Evolutionary conservation across 1,139 yeast species (phyloP), one percentile per base, ranked within the genome.

Genomic region (Debaryomyces nepalensis): DNA sequence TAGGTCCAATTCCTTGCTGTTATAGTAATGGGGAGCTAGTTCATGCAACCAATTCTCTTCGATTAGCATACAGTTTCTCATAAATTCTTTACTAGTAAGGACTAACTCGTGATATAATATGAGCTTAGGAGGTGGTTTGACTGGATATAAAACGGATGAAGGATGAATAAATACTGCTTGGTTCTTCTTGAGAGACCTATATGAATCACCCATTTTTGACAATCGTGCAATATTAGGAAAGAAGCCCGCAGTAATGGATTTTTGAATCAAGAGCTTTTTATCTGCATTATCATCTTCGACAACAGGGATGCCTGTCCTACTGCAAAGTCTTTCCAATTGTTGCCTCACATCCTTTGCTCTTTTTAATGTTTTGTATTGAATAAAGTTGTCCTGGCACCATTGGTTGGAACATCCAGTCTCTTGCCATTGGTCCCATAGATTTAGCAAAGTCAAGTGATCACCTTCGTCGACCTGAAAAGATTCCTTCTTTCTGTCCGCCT

Each of bases 371-470:
- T 84, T 82, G 61, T 78, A 78, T 58, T 93, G 97, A 3, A 93
- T 57, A 56, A 79, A 89, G 55, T 88, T 82, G 53, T 90, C 97
- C 51, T 79, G 81, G 51, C 97, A 91, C 99, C 99, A 93, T 43
- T 81, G 80, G 33, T 70, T 70, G 0, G 96, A 85, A 56, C 67
- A 86, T 0, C 84, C 88, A 2, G 82, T 75, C 4, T 79, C 85
- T 4, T 62, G 77, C 96, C 97, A 93, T 51, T 80, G 84, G 18
- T 79, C 72, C 80, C 86, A 93, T 1, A 91, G 75, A 49, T 84
- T 84, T 32, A 91, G 64, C 26, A 89, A 70, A 1, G 91, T 77
- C 45, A 88, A 62, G 55, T 90, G 97, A 58, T 93, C 99, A 10
- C 89, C 85, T 9, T 65, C 54, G 2, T 72, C 66, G 34, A 75